These are phyloP conservation scores for Cyberlindnera mycetangii DNA, from an alignment of 805 yeast species.

Conservation along the genomic window DNA sequence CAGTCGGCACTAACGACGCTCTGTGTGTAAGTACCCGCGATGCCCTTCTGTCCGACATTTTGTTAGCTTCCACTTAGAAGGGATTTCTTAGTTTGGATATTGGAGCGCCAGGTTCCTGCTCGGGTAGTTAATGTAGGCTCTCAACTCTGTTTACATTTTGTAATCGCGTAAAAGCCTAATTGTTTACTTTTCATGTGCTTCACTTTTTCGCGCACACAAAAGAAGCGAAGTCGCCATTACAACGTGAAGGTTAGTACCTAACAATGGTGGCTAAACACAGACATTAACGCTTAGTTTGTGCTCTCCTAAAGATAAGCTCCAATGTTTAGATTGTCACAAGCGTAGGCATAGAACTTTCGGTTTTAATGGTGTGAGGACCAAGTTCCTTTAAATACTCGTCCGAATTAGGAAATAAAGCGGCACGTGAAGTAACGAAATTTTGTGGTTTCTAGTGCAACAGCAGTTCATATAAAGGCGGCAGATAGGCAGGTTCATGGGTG, in stretches of 20 bases:
- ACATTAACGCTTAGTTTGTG: too few species aligned
- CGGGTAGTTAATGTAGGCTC: too few species aligned
- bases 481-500: too few species aligned
- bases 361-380: too few species aligned
- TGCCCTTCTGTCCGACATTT: conserved; percentile 6
- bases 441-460: conserved; percentile 11
- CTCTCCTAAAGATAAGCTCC: too few species aligned
- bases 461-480: background rate
- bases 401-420: conserved; percentile 5
- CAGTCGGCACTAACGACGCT: conserved; percentile 9
- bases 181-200: background rate
- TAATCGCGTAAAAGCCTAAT: background rate
- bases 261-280: too few species aligned
- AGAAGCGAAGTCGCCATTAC: background rate
- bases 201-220: background rate
- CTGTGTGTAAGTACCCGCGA: conserved; percentile 8
- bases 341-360: too few species aligned
- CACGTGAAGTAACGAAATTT: conserved; percentile 20
- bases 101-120: too few species aligned
- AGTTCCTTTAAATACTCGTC: too few species aligned
- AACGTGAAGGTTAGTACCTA: background rate
- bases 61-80: too few species aligned
- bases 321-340: too few species aligned
- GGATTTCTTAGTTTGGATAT: too few species aligned
- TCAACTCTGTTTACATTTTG: conserved; percentile 1